phyloP scores from a whole-genome alignment of 352 stramenopile genomes.

The Phytophthora capsici region DNA sequence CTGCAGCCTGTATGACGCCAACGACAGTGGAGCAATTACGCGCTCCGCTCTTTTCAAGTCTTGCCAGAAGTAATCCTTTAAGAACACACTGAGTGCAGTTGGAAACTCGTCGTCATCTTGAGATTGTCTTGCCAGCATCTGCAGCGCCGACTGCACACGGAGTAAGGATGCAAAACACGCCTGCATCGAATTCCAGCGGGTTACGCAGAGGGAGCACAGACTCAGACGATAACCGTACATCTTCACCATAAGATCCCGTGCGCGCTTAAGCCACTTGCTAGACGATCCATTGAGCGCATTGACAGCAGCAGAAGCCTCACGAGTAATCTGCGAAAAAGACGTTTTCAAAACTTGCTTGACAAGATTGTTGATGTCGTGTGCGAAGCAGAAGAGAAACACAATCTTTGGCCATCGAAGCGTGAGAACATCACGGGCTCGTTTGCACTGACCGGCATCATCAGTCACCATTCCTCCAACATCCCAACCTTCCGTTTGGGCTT shows the following conservation, averaged over 20 bases:
- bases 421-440: background rate
- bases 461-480: slow-evolving; percentile 7
- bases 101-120: background rate
- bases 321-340: slow-evolving; percentile 7
- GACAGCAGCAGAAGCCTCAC: slow-evolving; percentile 2
- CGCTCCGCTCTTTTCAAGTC: slow-evolving; percentile 1
- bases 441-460: slow-evolving; percentile 23
- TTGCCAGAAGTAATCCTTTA: slow-evolving; percentile 1
- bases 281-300: slow-evolving; percentile 3
- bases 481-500: background rate
- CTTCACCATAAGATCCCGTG: slow-evolving; percentile 1
- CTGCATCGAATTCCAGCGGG: slow-evolving; percentile 18
- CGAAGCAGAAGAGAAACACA: slow-evolving; percentile 6
- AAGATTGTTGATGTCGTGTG: slow-evolving; percentile 24
- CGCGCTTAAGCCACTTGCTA: slow-evolving; percentile 5
- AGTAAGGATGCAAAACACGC: slow-evolving; percentile 13
- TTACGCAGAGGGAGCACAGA: slow-evolving; percentile 1
- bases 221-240: slow-evolving; percentile 5
- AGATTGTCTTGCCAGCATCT: background rate
- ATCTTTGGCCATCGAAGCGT: slow-evolving; percentile 3
- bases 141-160: slow-evolving; percentile 1
- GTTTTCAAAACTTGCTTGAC: too few relatives aligned
- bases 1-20: slow-evolving; percentile 5
- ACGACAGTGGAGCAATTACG: slow-evolving; percentile 3
- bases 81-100: background rate